Evolutionary conservation across 2,329 filamentous ascomycete genomes (phyloP).

Genomic region (Colletotrichum melonis): DNA sequence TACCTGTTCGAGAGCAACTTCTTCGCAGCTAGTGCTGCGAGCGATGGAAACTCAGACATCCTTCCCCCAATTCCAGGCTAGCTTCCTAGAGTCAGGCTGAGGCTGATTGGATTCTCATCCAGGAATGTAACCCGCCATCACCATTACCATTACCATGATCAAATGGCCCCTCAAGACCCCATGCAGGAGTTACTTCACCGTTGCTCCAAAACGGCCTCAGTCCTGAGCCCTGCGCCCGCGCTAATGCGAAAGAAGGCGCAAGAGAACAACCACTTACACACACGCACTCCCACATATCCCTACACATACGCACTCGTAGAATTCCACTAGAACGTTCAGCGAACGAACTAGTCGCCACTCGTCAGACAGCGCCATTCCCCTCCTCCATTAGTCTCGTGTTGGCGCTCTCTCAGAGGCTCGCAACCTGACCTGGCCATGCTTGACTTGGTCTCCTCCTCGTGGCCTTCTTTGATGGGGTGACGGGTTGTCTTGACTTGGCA

Average conservation of each 20-base stretch:
- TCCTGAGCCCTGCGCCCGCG: conserved; percentile 35
- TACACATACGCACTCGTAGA: background rate
- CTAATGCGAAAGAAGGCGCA: conserved; percentile 29
- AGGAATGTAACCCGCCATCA: background rate
- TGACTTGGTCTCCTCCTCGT: background rate
- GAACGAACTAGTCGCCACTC: conserved; percentile 20
- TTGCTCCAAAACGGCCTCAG: conserved; percentile 10
- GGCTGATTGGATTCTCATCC: background rate
- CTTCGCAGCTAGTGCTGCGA: background rate
- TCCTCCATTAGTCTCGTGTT: conserved; percentile 10
- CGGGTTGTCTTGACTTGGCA: background rate
- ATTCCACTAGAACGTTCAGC: background rate
- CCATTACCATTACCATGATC: background rate
- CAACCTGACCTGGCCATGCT: background rate
- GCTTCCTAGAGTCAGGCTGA: background rate
- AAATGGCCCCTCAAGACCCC: background rate
- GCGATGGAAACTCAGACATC: background rate
- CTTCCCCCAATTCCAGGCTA: background rate
- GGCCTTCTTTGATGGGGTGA: background rate
- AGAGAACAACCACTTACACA: background rate
- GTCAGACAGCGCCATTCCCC: background rate
- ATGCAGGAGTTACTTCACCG: background rate
- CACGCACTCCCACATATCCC: background rate
- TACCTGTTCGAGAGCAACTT: background rate
- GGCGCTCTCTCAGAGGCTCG: conserved; percentile 2